Evolutionary conservation across 2,329 filamentous ascomycete genomes (phyloP).

Genomic region (Dothideomycetes sp.): DNA sequence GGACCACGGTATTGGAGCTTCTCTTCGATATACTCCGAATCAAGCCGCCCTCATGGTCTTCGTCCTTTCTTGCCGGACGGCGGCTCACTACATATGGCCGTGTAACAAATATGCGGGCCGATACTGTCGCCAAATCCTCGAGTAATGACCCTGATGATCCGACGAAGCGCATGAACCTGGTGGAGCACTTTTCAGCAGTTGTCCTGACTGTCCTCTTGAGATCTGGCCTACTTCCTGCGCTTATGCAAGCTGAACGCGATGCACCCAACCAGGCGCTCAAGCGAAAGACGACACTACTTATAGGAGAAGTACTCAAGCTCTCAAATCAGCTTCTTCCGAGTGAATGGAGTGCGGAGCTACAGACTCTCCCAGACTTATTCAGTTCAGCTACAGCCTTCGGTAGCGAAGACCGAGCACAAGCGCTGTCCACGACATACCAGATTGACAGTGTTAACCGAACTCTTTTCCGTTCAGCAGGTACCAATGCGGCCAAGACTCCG

Average conservation of each 20-base stretch:
- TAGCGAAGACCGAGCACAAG: conserved; percentile 62
- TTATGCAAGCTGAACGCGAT: conserved; percentile 53
- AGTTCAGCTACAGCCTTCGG: conserved; percentile 62
- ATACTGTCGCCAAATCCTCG: conserved; percentile 40
- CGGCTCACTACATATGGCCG: conserved; percentile 93
- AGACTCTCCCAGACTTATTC: conserved; percentile 80
- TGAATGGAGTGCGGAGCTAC: conserved; percentile 71
- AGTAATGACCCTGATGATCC: conserved; percentile 56
- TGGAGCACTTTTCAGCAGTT: conserved; percentile 88
- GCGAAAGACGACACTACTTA: conserved; percentile 78
- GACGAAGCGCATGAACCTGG: conserved; percentile 57
- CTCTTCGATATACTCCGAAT: conserved; percentile 77
- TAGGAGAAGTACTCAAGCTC: conserved; percentile 85
- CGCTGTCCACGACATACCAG: conserved; percentile 88
- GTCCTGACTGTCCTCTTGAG: conserved; percentile 77
- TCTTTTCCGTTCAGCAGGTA: conserved; percentile 58
- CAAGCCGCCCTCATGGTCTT: conserved; percentile 89
- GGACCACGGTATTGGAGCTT: conserved; percentile 77
- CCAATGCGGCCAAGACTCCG: conserved; percentile 3
- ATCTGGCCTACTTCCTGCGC: conserved; percentile 52
- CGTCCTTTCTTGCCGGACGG: conserved; percentile 84
- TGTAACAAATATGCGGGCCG: conserved; percentile 69
- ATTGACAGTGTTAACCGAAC: conserved; percentile 96
- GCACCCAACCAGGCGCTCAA: conserved; percentile 60
- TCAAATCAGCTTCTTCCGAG: conserved; percentile 75